Percentiles rank a stretch among this genome's conserved stretches.
phyloP scores from a whole-genome alignment of 1,284 basidiomycete genomes.

The Trichosporon inkin region DNA sequence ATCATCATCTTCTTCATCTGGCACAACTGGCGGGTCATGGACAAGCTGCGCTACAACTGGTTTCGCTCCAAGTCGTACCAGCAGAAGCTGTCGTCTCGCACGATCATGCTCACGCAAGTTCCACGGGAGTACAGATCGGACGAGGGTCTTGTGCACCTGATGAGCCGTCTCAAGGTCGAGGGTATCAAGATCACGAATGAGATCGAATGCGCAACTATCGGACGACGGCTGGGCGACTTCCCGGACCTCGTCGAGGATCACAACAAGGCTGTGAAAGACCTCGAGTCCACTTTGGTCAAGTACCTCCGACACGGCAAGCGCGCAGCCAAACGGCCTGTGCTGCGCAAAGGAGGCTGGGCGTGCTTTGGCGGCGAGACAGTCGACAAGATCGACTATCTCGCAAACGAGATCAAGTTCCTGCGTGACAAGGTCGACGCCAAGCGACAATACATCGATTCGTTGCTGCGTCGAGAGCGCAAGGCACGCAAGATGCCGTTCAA shows the following conservation, averaged over 20 bases:
- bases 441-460: slow-evolving; percentile 65
- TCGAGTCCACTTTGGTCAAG: slow-evolving; percentile 75
- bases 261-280: slow-evolving; percentile 75
- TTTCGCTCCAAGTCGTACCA: slow-evolving; percentile 50
- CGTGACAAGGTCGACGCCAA: slow-evolving; percentile 73
- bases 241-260: slow-evolving; percentile 60
- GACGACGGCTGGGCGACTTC: slow-evolving; percentile 47
- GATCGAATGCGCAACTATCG: slow-evolving; percentile 42
- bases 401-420: slow-evolving; percentile 59
- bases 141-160: slow-evolving; percentile 66
- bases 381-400: slow-evolving; percentile 80
- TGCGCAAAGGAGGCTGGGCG: slow-evolving; percentile 65
- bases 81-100: slow-evolving; percentile 48
- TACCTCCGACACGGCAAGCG: slow-evolving; percentile 76
- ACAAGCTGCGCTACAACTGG: slow-evolving; percentile 47
- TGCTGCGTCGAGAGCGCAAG: slow-evolving; percentile 41
- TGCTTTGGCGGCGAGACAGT: slow-evolving; percentile 68
- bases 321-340: slow-evolving; percentile 67
- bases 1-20: slow-evolving; percentile 54
- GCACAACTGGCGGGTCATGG: slow-evolving; percentile 69
- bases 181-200: slow-evolving; percentile 50
- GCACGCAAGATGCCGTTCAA: slow-evolving; percentile 30
- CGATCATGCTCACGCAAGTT: slow-evolving; percentile 60
- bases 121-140: slow-evolving; percentile 71
- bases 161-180: slow-evolving; percentile 60